Evolutionary conservation across 1,284 basidiomycete species (phyloP), one percentile per base, ranked within the genome.

Genomic region (Marasmius sp.): DNA sequence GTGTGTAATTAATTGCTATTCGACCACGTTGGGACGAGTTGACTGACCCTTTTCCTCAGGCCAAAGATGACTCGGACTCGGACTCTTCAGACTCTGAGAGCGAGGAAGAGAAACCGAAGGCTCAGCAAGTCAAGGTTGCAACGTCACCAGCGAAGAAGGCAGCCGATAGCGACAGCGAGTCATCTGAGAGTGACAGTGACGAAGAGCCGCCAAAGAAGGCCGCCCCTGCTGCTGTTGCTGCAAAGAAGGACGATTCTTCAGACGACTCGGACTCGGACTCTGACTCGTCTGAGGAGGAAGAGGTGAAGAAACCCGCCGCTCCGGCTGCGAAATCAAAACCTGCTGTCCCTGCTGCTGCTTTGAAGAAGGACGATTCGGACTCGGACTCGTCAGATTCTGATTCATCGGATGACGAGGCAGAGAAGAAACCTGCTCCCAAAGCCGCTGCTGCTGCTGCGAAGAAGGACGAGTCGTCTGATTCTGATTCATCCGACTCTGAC

Each of bases 51-150:
- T 22, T 6, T 49, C 33, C 20, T 10, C 36, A 58, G 48, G 45
- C 45, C 41, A 45, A 57, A 8, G 56, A 22, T 5, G 34, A 20
- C 11, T 33, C 56, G 11, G 33, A 18, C 22, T 57, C 45, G n/a
- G 18, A 51, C 41, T 12, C 12, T 43, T 16, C 16, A n/a, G 16
- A 16, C 45, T 47, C 45, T 9, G 59, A 53, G 34, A 60, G 59
- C 12, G 59, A 64, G 49, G 62, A 64, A 22, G 62, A 64, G 51
- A 64, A 64, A 58, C 60, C 62, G 34, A 83, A 83, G 68, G 75
- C 77, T 53, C 71, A 74, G 5, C 77, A 79, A 66, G 74, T 81
- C 37, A 81, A 71, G 45, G 69, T 81, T 64, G 74, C 76, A 61
- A 71, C 74, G 57, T 64, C 62, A 27, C 27, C 27, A 27, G 27